phyloP scores from a whole-genome alignment of 345 rosid species.

The Xanthoceras sorbifolium region DNA sequence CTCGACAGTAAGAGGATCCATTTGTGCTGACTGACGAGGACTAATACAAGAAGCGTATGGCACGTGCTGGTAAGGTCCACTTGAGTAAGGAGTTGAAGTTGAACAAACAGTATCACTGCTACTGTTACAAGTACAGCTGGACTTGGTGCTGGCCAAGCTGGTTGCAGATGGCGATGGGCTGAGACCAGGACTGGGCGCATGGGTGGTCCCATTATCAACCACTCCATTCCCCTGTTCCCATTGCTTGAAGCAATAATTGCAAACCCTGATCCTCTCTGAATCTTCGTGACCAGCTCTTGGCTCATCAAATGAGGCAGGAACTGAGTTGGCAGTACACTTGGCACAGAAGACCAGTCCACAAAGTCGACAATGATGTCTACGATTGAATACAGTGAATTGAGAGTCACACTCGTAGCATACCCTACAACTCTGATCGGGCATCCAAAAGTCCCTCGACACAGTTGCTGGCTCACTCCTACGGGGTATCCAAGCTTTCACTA shows the following conservation, averaged over 20 bases:
- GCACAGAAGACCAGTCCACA: constrained; percentile 96
- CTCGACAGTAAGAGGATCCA: constrained; percentile 45
- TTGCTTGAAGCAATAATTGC: constrained; percentile 87
- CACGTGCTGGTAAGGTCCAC: constrained; percentile 65
- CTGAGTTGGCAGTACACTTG: constrained; percentile 71
- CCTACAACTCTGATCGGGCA: constrained; percentile 96
- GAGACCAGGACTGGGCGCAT: constrained; percentile 52
- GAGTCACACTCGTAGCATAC: constrained; percentile 96
- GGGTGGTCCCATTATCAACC: constrained; percentile 50
- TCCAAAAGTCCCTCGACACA: constrained; percentile 91
- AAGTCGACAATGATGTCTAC: constrained; percentile 90
- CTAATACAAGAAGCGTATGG: constrained; percentile 41
- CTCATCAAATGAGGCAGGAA: constrained; percentile 71
- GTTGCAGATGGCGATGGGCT: constrained; percentile 73
- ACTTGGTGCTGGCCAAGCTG: constrained; percentile 69
- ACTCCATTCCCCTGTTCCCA: constrained; percentile 60
- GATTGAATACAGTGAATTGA: constrained; percentile 82
- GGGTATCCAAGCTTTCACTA: constrained; percentile 84
- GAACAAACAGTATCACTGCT: constrained; percentile 68
- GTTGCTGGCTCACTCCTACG: constrained; percentile 59
- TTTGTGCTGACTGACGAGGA: constrained; percentile 43
- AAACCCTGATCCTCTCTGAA: constrained; percentile 74
- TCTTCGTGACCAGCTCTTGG: constrained; percentile 56
- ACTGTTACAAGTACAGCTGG: constrained; percentile 68
- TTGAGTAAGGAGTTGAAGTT: constrained; percentile 54